Evolutionary conservation across 2,329 filamentous ascomycete species (phyloP).

Genomic region (Fusarium chaquense): DNA sequence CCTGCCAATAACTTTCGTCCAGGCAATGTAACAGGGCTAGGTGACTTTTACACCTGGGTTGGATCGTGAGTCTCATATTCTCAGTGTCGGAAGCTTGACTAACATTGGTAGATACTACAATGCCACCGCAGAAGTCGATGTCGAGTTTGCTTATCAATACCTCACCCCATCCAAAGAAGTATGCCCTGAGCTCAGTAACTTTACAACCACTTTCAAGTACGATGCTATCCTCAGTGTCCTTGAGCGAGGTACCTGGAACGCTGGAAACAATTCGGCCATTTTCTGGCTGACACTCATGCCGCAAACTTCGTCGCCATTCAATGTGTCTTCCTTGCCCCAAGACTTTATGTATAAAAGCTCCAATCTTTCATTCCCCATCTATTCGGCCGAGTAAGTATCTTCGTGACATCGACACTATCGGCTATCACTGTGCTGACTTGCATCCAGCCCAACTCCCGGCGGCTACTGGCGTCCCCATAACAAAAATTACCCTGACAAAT

Average conservation of each 20-base stretch:
- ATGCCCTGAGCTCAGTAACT: conserved; percentile 3
- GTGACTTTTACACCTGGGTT: conserved; percentile 9
- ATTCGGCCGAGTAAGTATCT: neutral
- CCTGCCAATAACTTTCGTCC: neutral
- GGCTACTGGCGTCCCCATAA: neutral
- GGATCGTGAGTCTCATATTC: conserved; percentile 2
- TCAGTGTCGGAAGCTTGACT: fast-evolving
- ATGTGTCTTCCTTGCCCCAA: neutral
- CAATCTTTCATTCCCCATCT: neutral
- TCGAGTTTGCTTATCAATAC: neutral
- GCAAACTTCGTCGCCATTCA: neutral
- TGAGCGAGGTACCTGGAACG: conserved; percentile 7
- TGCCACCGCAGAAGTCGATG: conserved; percentile 5
- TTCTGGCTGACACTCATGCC: conserved; percentile 15
- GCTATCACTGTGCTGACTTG: neutral
- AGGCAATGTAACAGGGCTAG: neutral
- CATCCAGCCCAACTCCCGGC: neutral
- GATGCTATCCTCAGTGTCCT: conserved; percentile 7
- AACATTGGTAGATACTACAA: conserved; percentile 12
- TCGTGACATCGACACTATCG: fast-evolving
- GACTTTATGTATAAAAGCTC: fast-evolving
- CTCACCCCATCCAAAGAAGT: neutral
- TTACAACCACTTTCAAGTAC: neutral
- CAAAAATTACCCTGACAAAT: neutral
- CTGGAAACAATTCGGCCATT: neutral